A percentile compares a stretch with the other conserved stretches of the same genome.
Conservation (phyloP, 2,329 filamentous ascomycete species). For the Mollisiaceae sp. region DNA sequence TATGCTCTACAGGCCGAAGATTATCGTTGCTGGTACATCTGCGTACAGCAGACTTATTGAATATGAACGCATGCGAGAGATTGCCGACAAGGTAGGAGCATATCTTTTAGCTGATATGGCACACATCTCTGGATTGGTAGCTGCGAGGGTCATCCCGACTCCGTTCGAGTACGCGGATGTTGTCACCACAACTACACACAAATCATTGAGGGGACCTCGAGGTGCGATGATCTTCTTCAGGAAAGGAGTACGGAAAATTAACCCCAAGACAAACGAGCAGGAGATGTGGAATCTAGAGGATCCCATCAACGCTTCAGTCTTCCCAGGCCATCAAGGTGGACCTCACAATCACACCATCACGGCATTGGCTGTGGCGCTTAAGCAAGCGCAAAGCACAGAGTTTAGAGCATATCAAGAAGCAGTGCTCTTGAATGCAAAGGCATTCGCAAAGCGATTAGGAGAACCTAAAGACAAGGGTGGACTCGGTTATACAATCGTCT, state of each 20-base stretch:
- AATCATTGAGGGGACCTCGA: slow-evolving; percentile 91
- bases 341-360: slow-evolving; percentile 99
- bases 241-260: slow-evolving; percentile 82
- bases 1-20: slow-evolving; percentile 89
- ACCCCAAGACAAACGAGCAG: slow-evolving; percentile 85
- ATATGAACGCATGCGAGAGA: slow-evolving; percentile 89
- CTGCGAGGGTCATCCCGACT: slow-evolving; percentile 87
- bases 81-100: slow-evolving; percentile 87
- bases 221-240: slow-evolving; percentile 99
- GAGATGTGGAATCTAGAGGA: slow-evolving; percentile 88
- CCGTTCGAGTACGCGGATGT: slow-evolving; percentile 92
- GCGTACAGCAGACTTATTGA: slow-evolving; percentile 97
- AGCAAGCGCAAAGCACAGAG: slow-evolving; percentile 87
- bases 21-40: slow-evolving; percentile 92
- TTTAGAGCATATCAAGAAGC: slow-evolving; percentile 93
- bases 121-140: slow-evolving; percentile 93
- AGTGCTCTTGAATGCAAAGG: slow-evolving; percentile 89
- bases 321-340: slow-evolving; percentile 96
- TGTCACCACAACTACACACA: slow-evolving; percentile 97
- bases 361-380: slow-evolving; percentile 89
- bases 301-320: slow-evolving; percentile 95
- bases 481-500: slow-evolving; percentile 86
- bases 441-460: slow-evolving; percentile 73
- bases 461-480: slow-evolving; percentile 71
- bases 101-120: slow-evolving; percentile 97